phyloP scores from a whole-genome alignment of 208 protist species.

The Acanthamoeba royreba region DNA sequence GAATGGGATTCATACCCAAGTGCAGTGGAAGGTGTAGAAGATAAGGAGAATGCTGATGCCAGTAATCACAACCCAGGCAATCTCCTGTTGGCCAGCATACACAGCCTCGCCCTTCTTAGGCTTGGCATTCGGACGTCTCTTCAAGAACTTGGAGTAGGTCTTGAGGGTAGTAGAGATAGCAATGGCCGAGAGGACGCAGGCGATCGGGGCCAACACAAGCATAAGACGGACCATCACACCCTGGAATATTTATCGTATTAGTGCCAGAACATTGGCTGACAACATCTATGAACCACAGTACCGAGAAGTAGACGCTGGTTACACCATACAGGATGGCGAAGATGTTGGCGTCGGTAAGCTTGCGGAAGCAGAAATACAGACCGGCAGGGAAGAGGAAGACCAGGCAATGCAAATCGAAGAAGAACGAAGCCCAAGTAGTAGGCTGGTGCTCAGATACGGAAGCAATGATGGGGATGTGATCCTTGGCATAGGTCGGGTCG shows the following conservation, averaged over 20 bases:
- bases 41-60: slow-evolving; percentile 75
- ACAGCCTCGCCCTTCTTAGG: neutral
- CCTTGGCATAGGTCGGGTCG: slow-evolving; percentile 91
- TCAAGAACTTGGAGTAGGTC: slow-evolving; percentile 55
- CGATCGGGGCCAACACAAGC: slow-evolving; percentile 87
- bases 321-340: slow-evolving; percentile 89
- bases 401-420: slow-evolving; percentile 90
- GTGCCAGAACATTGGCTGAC: slow-evolving; percentile 18
- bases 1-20: slow-evolving; percentile 60
- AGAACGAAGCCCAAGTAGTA: slow-evolving; percentile 91
- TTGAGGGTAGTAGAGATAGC: slow-evolving; percentile 69
- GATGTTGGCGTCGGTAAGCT: slow-evolving; percentile 81
- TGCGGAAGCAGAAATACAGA: slow-evolving; percentile 86
- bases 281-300: neutral
- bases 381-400: slow-evolving; percentile 87
- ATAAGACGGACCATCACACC: slow-evolving; percentile 89
- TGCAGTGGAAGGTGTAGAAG: slow-evolving; percentile 86
- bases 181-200: slow-evolving; percentile 82
- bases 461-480: slow-evolving; percentile 92
- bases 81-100: slow-evolving; percentile 43
- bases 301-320: slow-evolving; percentile 87
- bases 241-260: slow-evolving; percentile 40
- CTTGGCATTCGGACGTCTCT: slow-evolving; percentile 47
- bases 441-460: slow-evolving; percentile 95
- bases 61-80: slow-evolving; percentile 53